Base-by-base conservation (phyloP, 352 stramenopile species). In the Phytophthora syringae region DNA sequence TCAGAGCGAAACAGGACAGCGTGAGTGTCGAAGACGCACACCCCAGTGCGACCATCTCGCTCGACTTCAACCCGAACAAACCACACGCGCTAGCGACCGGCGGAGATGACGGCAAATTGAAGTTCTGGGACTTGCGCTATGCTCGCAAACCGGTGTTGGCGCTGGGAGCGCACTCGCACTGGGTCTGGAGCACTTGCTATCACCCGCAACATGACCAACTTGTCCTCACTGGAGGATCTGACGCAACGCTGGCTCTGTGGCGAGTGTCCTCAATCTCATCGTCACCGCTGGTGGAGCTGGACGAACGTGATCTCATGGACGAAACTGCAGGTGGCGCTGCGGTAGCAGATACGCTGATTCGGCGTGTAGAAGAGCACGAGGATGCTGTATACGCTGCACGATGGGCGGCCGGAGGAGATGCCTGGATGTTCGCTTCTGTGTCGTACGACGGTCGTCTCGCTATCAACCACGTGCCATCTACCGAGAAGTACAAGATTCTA, bases 401-500 rank as follows among this genome's bases (percentile, higher is more conserved):
- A 13, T 99, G 98, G 98, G 63, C 66, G 21, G 94, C 92, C 52
- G 80, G 83, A 22, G 84, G 79, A 59, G 96, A 99, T 84, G 96
- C 97, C 30, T 99, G 97, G 97, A 80, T 98, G 49, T 98, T 99
- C 67, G 89, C 88, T 25, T 98, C 94, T 2, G 74, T 99, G 12
- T 98, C 92, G 25, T 98, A 96, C 75, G 97, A 99, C 75, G 98
- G 98, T 7, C 88, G 92, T 37, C 80, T 99, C 36, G 88, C 96
- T 27, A 72, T 99, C 15, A 97, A 99, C 79, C 88, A 98, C 66
- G 98, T 99, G 28, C 97, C 97, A 28, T 98, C 94, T 15, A 98
- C 98, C 7, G 98, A 99, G 77, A 99, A 99, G 74, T 99, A 99
- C 80, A 99, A 99, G 68, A 99, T 99, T 76, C 79, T 99, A 58